Evolutionary conservation across 2,329 filamentous ascomycete species (phyloP).

Genomic region (Penicillium occitanis): DNA sequence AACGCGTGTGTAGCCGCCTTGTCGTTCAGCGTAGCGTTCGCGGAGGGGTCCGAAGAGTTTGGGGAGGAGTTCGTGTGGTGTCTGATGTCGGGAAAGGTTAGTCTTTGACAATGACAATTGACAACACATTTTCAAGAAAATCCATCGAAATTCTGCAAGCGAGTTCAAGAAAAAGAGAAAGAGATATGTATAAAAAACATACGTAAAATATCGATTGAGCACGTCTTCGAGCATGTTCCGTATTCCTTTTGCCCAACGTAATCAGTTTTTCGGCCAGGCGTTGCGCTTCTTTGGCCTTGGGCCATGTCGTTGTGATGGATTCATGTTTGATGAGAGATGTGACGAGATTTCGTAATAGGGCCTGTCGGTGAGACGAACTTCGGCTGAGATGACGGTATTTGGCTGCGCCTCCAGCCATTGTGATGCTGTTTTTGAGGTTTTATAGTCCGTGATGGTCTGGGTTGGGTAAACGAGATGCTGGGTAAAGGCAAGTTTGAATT

Average conservation of each 20-base stretch:
- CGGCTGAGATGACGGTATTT: conserved; percentile 90
- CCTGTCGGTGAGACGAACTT: conserved; percentile 81
- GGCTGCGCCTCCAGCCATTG: conserved; percentile 80
- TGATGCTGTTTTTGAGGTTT: conserved; percentile 21
- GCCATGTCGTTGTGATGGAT: conserved; percentile 90
- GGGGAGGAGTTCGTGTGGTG: conserved; percentile 56
- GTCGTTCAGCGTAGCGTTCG: conserved; percentile 72
- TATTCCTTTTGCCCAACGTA: conserved; percentile 89
- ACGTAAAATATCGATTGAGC: conserved; percentile 86
- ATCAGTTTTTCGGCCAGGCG: conserved; percentile 90
- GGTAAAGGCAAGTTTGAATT: not conserved
- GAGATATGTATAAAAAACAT: conserved; percentile 30
- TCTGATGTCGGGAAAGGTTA: conserved; percentile 28
- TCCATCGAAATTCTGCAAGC: not conserved
- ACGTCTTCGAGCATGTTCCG: conserved; percentile 71
- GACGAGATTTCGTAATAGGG: conserved; percentile 91
- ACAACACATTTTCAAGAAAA: not conserved
- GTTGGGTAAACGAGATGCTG: not conserved
- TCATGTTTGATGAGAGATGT: conserved; percentile 93
- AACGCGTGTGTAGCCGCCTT: conserved; percentile 92
- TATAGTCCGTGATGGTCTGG: not conserved
- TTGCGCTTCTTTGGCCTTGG: conserved; percentile 97
- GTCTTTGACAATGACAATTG: not conserved
- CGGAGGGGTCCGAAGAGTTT: conserved; percentile 86
- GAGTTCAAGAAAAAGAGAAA: not conserved